A percentile compares a stretch with the other conserved stretches of the same genome.
phyloP scores from a whole-genome alignment of 2,329 filamentous ascomycete genomes.

The Huntiella abstrusa region DNA sequence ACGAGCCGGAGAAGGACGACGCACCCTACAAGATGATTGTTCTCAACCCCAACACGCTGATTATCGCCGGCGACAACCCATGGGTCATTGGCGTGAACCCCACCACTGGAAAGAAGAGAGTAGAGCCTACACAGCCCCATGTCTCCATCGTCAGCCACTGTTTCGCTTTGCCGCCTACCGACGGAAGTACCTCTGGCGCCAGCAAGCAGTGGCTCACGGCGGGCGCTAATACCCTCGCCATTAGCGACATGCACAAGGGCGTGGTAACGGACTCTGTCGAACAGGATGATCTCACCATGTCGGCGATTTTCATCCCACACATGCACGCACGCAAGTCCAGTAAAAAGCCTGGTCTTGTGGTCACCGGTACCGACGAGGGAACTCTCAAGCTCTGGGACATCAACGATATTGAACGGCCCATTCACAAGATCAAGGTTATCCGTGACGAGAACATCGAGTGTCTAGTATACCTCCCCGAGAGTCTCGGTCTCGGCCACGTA shows the following conservation, averaged over 20 bases:
- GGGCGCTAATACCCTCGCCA: constrained; percentile 73
- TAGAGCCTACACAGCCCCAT: constrained; percentile 49
- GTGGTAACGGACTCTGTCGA: constrained; percentile 81
- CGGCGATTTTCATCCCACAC: constrained; percentile 58
- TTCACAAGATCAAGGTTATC: constrained; percentile 10
- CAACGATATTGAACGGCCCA: constrained; percentile 56
- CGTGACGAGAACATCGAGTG: constrained; percentile 52
- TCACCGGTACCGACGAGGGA: constrained; percentile 57
- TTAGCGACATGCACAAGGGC: constrained; percentile 73
- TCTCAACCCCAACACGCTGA: constrained; percentile 70
- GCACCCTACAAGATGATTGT: constrained; percentile 67
- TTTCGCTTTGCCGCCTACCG: constrained; percentile 60
- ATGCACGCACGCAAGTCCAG: constrained; percentile 44
- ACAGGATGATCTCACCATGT: constrained; percentile 85
- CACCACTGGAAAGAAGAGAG: constrained; percentile 23
- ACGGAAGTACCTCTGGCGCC: constrained; percentile 69
- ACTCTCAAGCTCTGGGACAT: constrained; percentile 87
- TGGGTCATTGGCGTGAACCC: constrained; percentile 78
- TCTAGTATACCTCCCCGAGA: constrained; percentile 5
- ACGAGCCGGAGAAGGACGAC: constrained; percentile 26
- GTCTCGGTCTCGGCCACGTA: constrained; percentile 43
- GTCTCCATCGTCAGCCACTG: constrained; percentile 85
- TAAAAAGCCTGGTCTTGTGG: constrained; percentile 53
- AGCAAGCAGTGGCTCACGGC: constrained; percentile 92
- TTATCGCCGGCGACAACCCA: constrained; percentile 80